Percentiles rank a stretch among this genome's conserved stretches.
These are phyloP conservation scores for Gossypium gossypioides DNA, from an alignment of 441 rosid genomes.

Conservation along the genomic window DNA sequence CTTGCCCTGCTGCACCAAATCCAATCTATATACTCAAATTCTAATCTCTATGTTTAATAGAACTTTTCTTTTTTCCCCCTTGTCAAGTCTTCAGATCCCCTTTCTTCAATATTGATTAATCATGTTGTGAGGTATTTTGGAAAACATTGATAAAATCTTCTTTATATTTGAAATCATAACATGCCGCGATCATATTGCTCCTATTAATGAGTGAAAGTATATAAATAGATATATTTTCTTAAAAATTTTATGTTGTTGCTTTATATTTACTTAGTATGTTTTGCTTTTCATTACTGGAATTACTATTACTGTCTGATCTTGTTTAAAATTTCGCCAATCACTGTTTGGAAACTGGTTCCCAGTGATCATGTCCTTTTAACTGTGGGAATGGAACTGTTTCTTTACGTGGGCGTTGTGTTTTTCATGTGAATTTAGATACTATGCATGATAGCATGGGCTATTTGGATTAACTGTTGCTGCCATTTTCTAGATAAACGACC, in stretches of 20 bases:
- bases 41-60: not conserved
- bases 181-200: not conserved
- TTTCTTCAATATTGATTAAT: not conserved
- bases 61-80: not conserved
- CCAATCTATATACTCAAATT: not conserved
- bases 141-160: not conserved
- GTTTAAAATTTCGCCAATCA: not conserved
- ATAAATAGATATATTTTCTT: not conserved
- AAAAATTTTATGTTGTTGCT: not conserved
- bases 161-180: not conserved
- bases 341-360: not conserved
- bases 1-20: not conserved
- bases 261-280: not conserved
- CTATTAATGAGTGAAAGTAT: not conserved
- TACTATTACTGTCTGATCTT: not conserved
- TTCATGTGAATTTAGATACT: not conserved
- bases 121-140: not conserved
- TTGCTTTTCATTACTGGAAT: not conserved
- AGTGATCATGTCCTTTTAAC: not conserved
- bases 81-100: not conserved
- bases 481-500: constrained; percentile 69
- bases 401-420: not conserved
- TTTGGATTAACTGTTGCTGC: constrained; percentile 6
- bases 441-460: not conserved
- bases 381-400: not conserved